Percentiles rank a stretch among this genome's conserved stretches.
Evolutionary conservation across 2,329 filamentous ascomycete species (phyloP).

Genomic region (Fusarium armeniacum): DNA sequence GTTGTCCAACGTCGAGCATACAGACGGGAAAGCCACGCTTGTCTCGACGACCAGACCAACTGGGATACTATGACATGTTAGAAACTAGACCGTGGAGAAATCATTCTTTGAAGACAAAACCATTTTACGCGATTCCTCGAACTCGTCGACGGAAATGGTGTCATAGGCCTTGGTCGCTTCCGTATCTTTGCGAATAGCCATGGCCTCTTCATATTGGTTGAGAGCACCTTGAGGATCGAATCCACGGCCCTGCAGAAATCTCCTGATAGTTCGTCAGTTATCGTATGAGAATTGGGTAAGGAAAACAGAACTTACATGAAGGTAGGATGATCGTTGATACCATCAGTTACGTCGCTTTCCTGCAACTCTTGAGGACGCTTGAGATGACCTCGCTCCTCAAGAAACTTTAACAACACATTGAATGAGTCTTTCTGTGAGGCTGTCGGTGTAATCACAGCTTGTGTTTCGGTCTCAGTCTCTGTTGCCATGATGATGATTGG

Average conservation of each 20-base stretch:
- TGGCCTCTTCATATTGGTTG: neutral
- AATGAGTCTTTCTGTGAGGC: neutral
- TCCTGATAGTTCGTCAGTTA: neutral
- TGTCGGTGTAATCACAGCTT: neutral
- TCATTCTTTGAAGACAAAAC: rapidly evolving
- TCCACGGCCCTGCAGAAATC: neutral
- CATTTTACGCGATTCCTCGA: slow-evolving; percentile 3
- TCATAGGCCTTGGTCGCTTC: neutral
- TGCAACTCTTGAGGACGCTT: neutral
- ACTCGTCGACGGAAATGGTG: neutral
- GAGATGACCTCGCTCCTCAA: neutral
- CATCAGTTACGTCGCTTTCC: neutral
- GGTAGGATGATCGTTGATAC: neutral
- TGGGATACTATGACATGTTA: neutral
- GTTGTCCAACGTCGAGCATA: slow-evolving; percentile 1
- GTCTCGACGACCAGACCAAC: slow-evolving; percentile 3
- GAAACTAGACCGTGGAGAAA: too few relatives aligned
- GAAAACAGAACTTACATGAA: neutral
- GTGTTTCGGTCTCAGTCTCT: neutral
- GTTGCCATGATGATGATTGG: neutral
- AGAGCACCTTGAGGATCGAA: slow-evolving; percentile 2
- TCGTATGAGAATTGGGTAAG: rapidly evolving
- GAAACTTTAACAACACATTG: neutral
- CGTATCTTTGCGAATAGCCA: neutral
- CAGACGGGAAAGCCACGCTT: neutral